Evolutionary conservation across 352 stramenopile genomes (phyloP), one percentile per base, ranked within the genome.

Genomic region (Phytophthora foliorum): DNA sequence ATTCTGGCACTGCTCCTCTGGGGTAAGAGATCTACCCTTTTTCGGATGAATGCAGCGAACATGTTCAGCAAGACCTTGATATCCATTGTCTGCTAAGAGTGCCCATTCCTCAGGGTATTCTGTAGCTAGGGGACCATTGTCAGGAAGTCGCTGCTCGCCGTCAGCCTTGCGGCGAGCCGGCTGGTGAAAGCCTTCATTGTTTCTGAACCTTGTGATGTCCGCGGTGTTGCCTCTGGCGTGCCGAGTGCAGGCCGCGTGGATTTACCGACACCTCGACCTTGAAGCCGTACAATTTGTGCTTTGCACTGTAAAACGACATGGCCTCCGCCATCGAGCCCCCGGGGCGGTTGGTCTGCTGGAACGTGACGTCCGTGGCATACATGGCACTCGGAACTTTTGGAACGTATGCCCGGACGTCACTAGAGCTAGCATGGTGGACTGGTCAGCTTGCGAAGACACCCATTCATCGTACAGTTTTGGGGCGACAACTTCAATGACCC

Each of bases 261-360:
- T 31, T 57, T 3, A 57, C 49, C 1, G 29, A 57, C 2, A 57
- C 49, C 11, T 57, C 31, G 10, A 57, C 31, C 1, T 32, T 57
- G 14, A 57, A 7, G 16, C 32, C 32, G 14, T 57, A 29, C 27
- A 57, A 8, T 11, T 57, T 57, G 19, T 45, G 50, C 14, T 46
- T 57, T 1, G 31, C 32, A 14, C 34, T 57, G 21, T 22, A 57
- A 22, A 36, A 57, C 5, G 31, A 32, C 50, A 57, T 46, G 3
- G 14, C 32, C 13, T 57, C 50, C 3, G 50, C 50, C 50, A 46
- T 57, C 1, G n/a, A 24, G 1, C 32, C 50, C 6, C 7, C 32
- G 1, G 50, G 34, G 9, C 50, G 4, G 10, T 57, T 57, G 9
- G n/a, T 34, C 19, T 57, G 32, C 14, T 7, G 44, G 13, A 57